A percentile compares a stretch with the other conserved stretches of the same genome.
These are phyloP conservation scores for Leccinum incarnatum DNA, from an alignment of 768 basidiomycete genomes.

Conservation along the genomic window DNA sequence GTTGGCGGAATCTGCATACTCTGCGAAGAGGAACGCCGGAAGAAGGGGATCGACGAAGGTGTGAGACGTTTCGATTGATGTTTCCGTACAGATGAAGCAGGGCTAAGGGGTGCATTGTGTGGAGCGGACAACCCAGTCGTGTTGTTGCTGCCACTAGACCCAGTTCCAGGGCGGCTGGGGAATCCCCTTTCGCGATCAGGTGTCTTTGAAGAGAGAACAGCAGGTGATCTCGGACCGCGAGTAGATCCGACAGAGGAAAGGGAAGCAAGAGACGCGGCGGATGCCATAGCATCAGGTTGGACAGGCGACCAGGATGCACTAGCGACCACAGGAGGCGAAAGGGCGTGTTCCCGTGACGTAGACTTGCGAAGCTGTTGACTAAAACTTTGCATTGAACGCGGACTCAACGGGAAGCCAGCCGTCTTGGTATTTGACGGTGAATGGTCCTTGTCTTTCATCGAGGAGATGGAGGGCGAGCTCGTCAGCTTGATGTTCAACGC, in stretches of 20 bases:
- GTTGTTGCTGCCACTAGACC: conserved; percentile 73
- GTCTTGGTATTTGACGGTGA: conserved; percentile 40
- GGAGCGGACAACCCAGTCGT: conserved; percentile 54
- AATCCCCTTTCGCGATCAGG: conserved; percentile 53
- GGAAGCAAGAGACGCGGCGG: conserved; percentile 73
- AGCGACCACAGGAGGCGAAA: conserved; percentile 40
- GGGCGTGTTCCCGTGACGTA: conserved; percentile 60
- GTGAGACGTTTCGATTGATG: conserved; percentile 75
- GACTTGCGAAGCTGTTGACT: conserved; percentile 68
- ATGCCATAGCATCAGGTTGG: conserved; percentile 74
- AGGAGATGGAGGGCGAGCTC: conserved; percentile 59
- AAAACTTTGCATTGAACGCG: conserved; percentile 59
- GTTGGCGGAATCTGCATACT: conserved; percentile 68
- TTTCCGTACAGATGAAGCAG: conserved; percentile 64
- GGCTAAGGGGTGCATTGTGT: conserved; percentile 65
- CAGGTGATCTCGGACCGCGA: conserved; percentile 46
- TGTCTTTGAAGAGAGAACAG: conserved; percentile 49
- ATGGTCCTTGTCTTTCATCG: conserved; percentile 45
- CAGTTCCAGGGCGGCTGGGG: conserved; percentile 68
- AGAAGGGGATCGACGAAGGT: conserved; percentile 92
- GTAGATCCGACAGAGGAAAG: conserved; percentile 71
- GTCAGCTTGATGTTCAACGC: conserved; percentile 75
- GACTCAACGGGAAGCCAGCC: conserved; percentile 60
- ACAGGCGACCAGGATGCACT: conserved; percentile 63
- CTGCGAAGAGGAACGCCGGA: conserved; percentile 87